Conservation (phyloP, 2,329 filamentous ascomycete genomes). For the Emericellopsis atlantica region DNA sequence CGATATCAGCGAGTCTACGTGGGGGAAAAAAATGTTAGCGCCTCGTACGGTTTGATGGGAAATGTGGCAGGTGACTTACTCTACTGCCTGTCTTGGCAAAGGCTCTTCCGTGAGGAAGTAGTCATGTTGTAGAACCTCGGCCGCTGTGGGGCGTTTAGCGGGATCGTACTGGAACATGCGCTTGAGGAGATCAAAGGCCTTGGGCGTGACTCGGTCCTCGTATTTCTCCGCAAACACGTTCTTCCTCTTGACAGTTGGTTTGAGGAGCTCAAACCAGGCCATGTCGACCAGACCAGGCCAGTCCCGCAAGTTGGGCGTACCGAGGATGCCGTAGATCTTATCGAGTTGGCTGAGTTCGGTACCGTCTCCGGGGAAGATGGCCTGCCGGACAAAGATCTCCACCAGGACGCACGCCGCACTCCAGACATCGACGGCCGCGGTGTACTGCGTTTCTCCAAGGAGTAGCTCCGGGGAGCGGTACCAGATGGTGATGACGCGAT, state of each 20-base stretch:
- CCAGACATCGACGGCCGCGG: slow-evolving; percentile 87
- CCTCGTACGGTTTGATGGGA: neutral
- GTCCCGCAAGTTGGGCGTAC: slow-evolving; percentile 70
- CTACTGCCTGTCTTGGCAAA: slow-evolving; percentile 59
- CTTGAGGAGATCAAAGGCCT: slow-evolving; percentile 70
- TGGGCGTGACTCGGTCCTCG: slow-evolving; percentile 59
- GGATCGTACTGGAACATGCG: slow-evolving; percentile 89
- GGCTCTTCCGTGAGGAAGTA: slow-evolving; percentile 86
- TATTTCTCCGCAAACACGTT: slow-evolving; percentile 78
- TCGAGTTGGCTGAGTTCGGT: slow-evolving; percentile 94
- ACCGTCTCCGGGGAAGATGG: slow-evolving; percentile 91
- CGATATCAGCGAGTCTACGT: slow-evolving; percentile 57
- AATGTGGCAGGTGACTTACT: slow-evolving; percentile 41
- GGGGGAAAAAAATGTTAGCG: neutral
- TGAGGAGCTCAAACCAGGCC: slow-evolving; percentile 90
- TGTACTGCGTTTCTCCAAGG: slow-evolving; percentile 81
- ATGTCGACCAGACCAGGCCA: slow-evolving; percentile 91
- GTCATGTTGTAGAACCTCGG: slow-evolving; percentile 70
- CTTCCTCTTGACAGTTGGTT: slow-evolving; percentile 60
- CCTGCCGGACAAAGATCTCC: slow-evolving; percentile 87
- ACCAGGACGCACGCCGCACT: slow-evolving; percentile 93
- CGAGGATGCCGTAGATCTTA: slow-evolving; percentile 88
- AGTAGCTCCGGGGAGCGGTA: slow-evolving; percentile 86
- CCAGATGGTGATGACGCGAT: slow-evolving; percentile 98
- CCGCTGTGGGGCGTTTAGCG: slow-evolving; percentile 66